phyloP scores from a whole-genome alignment of 1,284 basidiomycete genomes.

The Heimioporus retisporus region DNA sequence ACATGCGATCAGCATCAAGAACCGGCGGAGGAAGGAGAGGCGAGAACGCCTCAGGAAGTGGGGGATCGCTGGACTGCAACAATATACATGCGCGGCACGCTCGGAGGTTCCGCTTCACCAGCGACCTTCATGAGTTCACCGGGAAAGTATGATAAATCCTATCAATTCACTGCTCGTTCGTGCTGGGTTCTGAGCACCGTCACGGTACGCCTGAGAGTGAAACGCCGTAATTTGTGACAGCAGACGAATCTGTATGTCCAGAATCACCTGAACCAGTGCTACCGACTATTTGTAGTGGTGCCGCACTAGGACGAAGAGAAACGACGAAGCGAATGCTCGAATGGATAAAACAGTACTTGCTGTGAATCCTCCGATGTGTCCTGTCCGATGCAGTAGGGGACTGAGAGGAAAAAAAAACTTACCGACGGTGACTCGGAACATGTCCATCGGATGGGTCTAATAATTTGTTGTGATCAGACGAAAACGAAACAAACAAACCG shows the following conservation, averaged over 20 bases:
- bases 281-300: conserved; percentile 40
- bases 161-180: conserved; percentile 40
- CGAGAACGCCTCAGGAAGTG: conserved; percentile 40
- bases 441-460: too few relatives aligned
- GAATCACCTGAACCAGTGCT: conserved; percentile 42
- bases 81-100: conserved; percentile 35
- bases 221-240: conserved; percentile 41
- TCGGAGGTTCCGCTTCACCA: conserved; percentile 38
- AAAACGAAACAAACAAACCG: too few relatives aligned
- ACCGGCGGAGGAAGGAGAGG: conserved; percentile 55
- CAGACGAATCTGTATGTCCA: conserved; percentile 36
- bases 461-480: too few relatives aligned
- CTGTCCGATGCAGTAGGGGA: too few relatives aligned
- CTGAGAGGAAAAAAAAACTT: too few relatives aligned
- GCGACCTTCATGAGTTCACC: conserved; percentile 40
- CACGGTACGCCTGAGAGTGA: conserved; percentile 42
- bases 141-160: conserved; percentile 40
- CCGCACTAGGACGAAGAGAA: conserved; percentile 43
- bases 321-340: conserved; percentile 35
- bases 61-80: conserved; percentile 33
- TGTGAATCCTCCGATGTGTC: too few relatives aligned
- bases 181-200: conserved; percentile 33
- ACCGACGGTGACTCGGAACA: too few relatives aligned
- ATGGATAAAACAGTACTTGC: too few relatives aligned
- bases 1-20: conserved; percentile 45